Base-by-base conservation (phyloP, 192 early-diverging fungal species). In the Coemansia sp. region DNA sequence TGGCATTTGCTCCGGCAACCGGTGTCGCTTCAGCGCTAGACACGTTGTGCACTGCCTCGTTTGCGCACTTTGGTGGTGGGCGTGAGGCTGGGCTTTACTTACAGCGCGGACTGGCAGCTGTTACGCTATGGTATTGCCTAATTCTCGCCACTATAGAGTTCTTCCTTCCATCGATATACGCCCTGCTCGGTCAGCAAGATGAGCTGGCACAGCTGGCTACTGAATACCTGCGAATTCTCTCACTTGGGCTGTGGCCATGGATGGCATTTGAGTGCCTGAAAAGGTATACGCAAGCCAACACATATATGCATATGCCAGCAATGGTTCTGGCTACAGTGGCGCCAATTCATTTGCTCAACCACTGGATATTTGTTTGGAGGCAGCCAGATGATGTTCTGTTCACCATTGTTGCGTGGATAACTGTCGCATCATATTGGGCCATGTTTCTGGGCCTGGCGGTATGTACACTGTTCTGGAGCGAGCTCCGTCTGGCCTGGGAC, bases 241-340 rank as follows among this genome's bases (percentile, higher is more conserved):
- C 94, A 37, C 76, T 91, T n/a, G 93, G 94, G 6, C 86, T 93
- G 33, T 90, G 92, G 62, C 92, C 94, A 0, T 89, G 84, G 75
- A 84, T 97, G 73, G 85, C 92, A 14, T 91, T 91, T 84, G 95
- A 97, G 69, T 92, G 91, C 65, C 74, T 94, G n/a, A 93, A 93
- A 61, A 86, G 93, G 61, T 97, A 86, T 69, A 77, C 95, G 21
- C 92, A 96, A 72, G 89, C 89, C 4, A 95, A 97, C 78, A 92
- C 88, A 4, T 70, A 73, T 71, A 96, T 98, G 95, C 84, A 88
- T 19, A 89, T 93, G 0, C 86, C 84, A 3, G 65, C 80, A 19
- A 41, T 72, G 45, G 73, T 71, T 8, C 66, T 83, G 7, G 66
- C 67, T 0, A 62, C 48, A 3, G 76, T 71, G 17, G 69, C 62